These are phyloP conservation scores for Fraxinus americana DNA, from an alignment of 257 asterid species.

Conservation along the genomic window DNA sequence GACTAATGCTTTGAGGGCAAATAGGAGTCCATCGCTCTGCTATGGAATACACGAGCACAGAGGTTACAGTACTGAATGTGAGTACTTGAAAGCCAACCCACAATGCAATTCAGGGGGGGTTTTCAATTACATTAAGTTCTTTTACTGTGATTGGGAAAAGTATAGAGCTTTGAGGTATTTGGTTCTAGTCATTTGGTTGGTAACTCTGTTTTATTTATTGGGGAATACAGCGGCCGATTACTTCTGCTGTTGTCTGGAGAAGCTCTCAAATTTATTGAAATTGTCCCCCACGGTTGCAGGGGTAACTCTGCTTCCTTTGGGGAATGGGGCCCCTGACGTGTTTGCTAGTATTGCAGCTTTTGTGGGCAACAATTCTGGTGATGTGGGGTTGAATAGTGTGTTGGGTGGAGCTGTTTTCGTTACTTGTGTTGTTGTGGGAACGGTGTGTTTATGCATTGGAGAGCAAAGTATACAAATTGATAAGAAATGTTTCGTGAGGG, in stretches of 20 bases:
- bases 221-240: slow-evolving; percentile 91
- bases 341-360: slow-evolving; percentile 87
- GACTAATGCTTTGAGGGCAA: slow-evolving; percentile 20
- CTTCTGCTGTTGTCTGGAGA: slow-evolving; percentile 72
- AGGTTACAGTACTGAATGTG: slow-evolving; percentile 56
- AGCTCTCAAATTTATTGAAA: slow-evolving; percentile 51
- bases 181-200: slow-evolving; percentile 58
- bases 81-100: slow-evolving; percentile 57
- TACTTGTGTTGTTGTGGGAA: slow-evolving; percentile 72
- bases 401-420: slow-evolving; percentile 90
- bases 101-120: slow-evolving; percentile 68
- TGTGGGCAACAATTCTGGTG: slow-evolving; percentile 62
- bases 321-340: slow-evolving; percentile 92
- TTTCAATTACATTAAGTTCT: slow-evolving; percentile 60
- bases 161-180: slow-evolving; percentile 47
- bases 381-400: slow-evolving; percentile 77
- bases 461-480: slow-evolving; percentile 58
- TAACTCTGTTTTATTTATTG: slow-evolving; percentile 65
- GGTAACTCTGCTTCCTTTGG: slow-evolving; percentile 82
- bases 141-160: slow-evolving; percentile 61
- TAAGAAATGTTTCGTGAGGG: slow-evolving; percentile 72
- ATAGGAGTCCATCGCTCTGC: slow-evolving; percentile 40
- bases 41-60: slow-evolving; percentile 51
- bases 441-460: slow-evolving; percentile 54
- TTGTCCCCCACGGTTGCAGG: slow-evolving; percentile 85